These are phyloP conservation scores for Sutorius australiensis DNA, from an alignment of 768 basidiomycete species.

Conservation along the genomic window DNA sequence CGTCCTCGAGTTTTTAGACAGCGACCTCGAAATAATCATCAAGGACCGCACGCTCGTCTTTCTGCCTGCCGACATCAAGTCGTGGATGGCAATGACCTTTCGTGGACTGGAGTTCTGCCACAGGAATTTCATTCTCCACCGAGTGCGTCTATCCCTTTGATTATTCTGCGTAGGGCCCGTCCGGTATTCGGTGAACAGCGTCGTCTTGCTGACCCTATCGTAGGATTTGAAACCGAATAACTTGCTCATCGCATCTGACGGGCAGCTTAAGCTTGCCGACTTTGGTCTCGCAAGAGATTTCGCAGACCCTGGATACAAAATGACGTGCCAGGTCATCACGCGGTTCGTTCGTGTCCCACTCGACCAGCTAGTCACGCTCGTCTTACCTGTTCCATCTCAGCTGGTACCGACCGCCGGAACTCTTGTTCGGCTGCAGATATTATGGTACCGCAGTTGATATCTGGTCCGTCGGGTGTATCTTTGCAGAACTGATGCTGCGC, in stretches of 20 bases:
- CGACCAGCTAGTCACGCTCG: background rate
- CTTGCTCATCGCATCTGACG: slow-evolving; percentile 85
- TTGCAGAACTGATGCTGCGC: slow-evolving; percentile 94
- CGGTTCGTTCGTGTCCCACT: slow-evolving; percentile 48
- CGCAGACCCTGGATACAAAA: slow-evolving; percentile 90
- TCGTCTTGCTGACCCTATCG: slow-evolving; percentile 10
- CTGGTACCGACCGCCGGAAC: slow-evolving; percentile 97
- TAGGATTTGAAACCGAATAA: slow-evolving; percentile 99
- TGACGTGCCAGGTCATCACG: slow-evolving; percentile 99
- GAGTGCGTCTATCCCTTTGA: slow-evolving; percentile 49
- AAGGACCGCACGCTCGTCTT: slow-evolving; percentile 91
- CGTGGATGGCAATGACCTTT: slow-evolving; percentile 98
- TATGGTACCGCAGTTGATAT: slow-evolving; percentile 92
- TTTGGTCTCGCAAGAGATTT: slow-evolving; percentile 98
- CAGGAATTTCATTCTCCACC: slow-evolving; percentile 87
- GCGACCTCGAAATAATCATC: slow-evolving; percentile 95
- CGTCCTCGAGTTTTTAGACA: slow-evolving; percentile 94
- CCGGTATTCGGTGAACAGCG: background rate
- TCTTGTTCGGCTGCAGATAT: slow-evolving; percentile 85
- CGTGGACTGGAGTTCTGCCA: slow-evolving; percentile 99
- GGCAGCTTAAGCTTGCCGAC: slow-evolving; percentile 95
- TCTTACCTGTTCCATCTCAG: slow-evolving; percentile 38
- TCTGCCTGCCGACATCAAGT: slow-evolving; percentile 93
- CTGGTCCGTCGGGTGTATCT: slow-evolving; percentile 98
- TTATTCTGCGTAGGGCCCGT: slow-evolving; percentile 9